phyloP scores from a whole-genome alignment of 306 rosid genomes.

The Glycine latifolia region DNA sequence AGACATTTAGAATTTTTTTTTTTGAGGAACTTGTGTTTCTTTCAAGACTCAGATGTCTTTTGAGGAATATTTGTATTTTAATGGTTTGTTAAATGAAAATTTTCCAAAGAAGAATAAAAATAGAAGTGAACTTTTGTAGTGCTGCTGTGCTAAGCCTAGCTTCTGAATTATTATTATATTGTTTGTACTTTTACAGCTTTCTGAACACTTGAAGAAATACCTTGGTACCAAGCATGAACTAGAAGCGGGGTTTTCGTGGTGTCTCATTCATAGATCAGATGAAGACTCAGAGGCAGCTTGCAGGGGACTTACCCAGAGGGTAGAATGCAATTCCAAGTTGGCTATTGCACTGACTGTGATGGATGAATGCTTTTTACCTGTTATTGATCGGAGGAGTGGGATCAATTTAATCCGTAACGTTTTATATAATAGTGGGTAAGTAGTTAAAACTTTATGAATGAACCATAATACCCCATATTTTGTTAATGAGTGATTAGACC shows the following conservation, averaged over 20 bases:
- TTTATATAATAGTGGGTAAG: constrained; percentile 86
- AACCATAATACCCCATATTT: constrained; percentile 5
- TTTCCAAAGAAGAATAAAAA: neutral
- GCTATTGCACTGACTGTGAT: constrained; percentile 85
- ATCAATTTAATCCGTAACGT: constrained; percentile 82
- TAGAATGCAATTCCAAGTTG: constrained; percentile 82
- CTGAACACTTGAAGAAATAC: constrained; percentile 81
- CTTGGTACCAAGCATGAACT: constrained; percentile 82
- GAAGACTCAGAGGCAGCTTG: constrained; percentile 66
- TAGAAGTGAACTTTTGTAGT: neutral
- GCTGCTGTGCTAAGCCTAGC: constrained; percentile 2
- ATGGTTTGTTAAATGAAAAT: neutral
- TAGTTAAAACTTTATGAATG: neutral
- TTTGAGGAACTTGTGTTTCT: no score
- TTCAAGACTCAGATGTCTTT: neutral
- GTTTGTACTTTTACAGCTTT: constrained; percentile 63
- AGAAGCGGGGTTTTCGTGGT: constrained; percentile 89
- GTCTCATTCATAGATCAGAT: constrained; percentile 72
- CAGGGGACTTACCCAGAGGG: constrained; percentile 72
- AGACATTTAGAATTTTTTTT: constrained; percentile 3
- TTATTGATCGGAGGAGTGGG: constrained; percentile 91
- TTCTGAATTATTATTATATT: constrained; percentile 2
- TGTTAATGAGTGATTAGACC: neutral
- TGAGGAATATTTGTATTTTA: neutral
- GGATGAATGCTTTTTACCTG: constrained; percentile 93